Conservation (phyloP, 1,139 yeast species). For the Groenewaldozyma sp. region DNA sequence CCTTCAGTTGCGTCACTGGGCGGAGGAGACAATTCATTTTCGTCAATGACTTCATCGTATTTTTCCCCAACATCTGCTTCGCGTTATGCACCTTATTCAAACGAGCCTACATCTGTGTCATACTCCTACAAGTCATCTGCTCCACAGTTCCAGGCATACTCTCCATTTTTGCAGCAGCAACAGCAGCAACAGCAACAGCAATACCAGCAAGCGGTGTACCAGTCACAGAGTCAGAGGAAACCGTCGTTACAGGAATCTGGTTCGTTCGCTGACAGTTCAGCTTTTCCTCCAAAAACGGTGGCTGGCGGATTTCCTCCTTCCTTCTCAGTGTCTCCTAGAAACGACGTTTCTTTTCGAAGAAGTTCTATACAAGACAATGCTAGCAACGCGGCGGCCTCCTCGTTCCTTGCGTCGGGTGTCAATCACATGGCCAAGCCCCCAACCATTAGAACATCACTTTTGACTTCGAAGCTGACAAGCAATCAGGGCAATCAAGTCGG, state of each 20-base stretch:
- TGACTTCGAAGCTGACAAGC: conserved; percentile 25
- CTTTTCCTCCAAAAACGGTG: conserved; percentile 5
- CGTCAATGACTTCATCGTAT: conserved; percentile 18
- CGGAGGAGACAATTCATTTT: conserved; percentile 5
- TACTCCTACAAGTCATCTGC: conserved; percentile 23
- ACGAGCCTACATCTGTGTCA: conserved; percentile 26
- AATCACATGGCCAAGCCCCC: conserved; percentile 6
- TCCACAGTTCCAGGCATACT: conserved; percentile 8
- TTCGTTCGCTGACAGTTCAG: conserved; percentile 4
- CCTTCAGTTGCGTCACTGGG: conserved; percentile 3
- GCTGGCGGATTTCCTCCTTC: conserved; percentile 1
- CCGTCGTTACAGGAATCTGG: neutral
- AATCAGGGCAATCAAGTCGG: neutral
- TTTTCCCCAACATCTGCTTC: conserved; percentile 24
- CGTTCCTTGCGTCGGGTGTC: neutral
- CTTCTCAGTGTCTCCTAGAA: neutral
- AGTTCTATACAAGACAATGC: neutral
- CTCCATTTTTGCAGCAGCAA: conserved; percentile 7
- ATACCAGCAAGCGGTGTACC: conserved; percentile 5
- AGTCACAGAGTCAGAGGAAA: neutral
- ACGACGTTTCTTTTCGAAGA: neutral
- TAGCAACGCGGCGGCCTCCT: neutral
- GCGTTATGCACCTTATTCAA: conserved; percentile 22
- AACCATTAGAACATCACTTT: conserved; percentile 21
- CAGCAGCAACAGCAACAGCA: conserved; percentile 7